These are phyloP conservation scores for Scutellaria galericulata DNA, from an alignment of 257 asterid species.

Conservation along the genomic window DNA sequence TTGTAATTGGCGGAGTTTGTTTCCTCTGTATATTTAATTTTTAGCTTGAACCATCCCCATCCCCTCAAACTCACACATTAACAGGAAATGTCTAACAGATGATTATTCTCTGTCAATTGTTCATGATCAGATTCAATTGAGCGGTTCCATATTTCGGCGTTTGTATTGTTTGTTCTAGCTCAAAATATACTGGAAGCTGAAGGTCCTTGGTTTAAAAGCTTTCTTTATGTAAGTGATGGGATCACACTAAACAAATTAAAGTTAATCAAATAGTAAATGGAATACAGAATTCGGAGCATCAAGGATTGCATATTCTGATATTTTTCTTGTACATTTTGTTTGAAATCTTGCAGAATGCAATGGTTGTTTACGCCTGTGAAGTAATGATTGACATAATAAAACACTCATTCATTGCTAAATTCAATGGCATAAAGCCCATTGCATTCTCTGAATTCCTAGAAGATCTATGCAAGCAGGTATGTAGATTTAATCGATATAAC, in stretches of 20 bases:
- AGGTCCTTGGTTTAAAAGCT: conserved; percentile 94
- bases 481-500: background rate
- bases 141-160: conserved; percentile 95
- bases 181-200: conserved; percentile 94
- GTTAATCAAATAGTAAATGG: conserved; percentile 3
- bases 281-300: conserved; percentile 4
- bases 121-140: conserved; percentile 80
- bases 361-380: conserved; percentile 81
- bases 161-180: conserved; percentile 92
- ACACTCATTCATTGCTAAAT: conserved; percentile 93
- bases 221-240: conserved; percentile 66
- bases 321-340: conserved; percentile 27
- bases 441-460: conserved; percentile 93
- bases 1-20: background rate
- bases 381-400: conserved; percentile 88
- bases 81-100: conserved; percentile 26
- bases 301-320: background rate
- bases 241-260: conserved; percentile 12
- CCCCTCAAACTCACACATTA: background rate
- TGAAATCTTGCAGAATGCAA: conserved; percentile 77
- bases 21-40: background rate
- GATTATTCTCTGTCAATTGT: conserved; percentile 33
- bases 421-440: conserved; percentile 89
- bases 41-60: background rate
- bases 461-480: conserved; percentile 98